Evolutionary conservation across 2,329 filamentous ascomycete genomes (phyloP), one percentile per base, ranked within the genome.

Genomic region (Periconia digitata): DNA sequence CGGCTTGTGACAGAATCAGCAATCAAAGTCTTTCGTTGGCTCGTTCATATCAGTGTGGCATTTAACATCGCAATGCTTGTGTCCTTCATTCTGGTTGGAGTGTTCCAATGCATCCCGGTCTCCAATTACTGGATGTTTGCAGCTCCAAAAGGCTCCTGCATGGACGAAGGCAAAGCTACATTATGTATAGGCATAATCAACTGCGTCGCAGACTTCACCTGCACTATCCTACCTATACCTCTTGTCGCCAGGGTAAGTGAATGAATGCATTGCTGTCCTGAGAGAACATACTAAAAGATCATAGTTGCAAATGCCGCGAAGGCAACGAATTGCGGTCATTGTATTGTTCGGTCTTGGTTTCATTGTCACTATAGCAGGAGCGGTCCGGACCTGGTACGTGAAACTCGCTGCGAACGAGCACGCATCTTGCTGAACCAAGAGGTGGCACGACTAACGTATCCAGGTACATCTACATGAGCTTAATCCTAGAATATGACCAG

Each of bases 171-270:
- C 5, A 58, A 53, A 3, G 58, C 58, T 12, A 76, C 70, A 1
- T 58, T 78, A 2, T 55, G 62, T 6, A 66, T 66, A 12, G 75
- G 74, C 2, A 63, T 76, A n/a, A 62, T 77, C 45, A 76, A 74
- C 44, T 73, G 67, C 44, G 45, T 74, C 21, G 69, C 74, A 5
- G 75, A 78, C 44, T 57, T 77, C 15, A 48, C 72, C 1, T 71
- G 72, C 17, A 75, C 75, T 0, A 18, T 73, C 1, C 64, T 76
- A 0, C 75, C 75, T 0, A 72, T 77, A 8, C 75, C 75, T 3
- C 62, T 77, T 20, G 65, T 77, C 16, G 56, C 69, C 57, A 58
- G 60, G n/a, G 60, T 64, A 53, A 56, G 58, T 46, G 18, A 7
- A 18, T 15, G 10, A 17, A 6, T 37, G 3, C 13, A 2, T 34